Evolutionary conservation across 148 eudicot genomes (phyloP).

Genomic region (Rhododendron molle): DNA sequence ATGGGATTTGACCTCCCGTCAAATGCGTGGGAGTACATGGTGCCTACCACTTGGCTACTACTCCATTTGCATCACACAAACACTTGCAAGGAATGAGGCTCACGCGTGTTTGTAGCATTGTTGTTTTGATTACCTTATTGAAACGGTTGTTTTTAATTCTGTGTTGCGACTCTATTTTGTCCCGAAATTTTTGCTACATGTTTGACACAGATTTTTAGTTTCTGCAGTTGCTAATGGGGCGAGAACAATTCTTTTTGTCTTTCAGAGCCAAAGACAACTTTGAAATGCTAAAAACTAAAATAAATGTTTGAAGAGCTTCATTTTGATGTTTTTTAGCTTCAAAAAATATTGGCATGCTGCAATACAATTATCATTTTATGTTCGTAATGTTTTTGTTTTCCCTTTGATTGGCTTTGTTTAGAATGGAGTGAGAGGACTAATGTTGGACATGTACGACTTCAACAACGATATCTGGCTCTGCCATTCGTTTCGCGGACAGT

Average conservation of each 20-base stretch:
- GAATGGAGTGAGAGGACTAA: conserved; percentile 99
- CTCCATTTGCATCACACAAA: no score
- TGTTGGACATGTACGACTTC: conserved; percentile 99
- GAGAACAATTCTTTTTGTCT: not conserved
- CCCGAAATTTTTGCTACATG: not conserved
- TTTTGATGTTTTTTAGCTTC: not conserved
- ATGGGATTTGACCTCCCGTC: not conserved
- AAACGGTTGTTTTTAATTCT: not conserved
- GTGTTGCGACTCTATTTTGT: not conserved
- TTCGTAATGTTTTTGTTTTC: not conserved
- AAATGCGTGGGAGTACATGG: no score
- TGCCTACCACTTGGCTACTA: no score
- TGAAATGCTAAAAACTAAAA: not conserved
- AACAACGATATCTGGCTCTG: conserved; percentile 93
- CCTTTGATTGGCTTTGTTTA: conserved; percentile 27
- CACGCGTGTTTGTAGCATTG: not conserved
- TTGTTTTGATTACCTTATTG: not conserved
- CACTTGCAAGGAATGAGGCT: not conserved
- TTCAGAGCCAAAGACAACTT: not conserved
- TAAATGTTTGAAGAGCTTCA: not conserved
- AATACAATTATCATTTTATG: not conserved
- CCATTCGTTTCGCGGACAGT: conserved; percentile 83
- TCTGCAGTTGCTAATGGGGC: not conserved
- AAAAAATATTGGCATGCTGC: not conserved
- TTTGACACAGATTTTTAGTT: not conserved